phyloP scores from a whole-genome alignment of 805 yeast species.

The Candida xiaguanensis region DNA sequence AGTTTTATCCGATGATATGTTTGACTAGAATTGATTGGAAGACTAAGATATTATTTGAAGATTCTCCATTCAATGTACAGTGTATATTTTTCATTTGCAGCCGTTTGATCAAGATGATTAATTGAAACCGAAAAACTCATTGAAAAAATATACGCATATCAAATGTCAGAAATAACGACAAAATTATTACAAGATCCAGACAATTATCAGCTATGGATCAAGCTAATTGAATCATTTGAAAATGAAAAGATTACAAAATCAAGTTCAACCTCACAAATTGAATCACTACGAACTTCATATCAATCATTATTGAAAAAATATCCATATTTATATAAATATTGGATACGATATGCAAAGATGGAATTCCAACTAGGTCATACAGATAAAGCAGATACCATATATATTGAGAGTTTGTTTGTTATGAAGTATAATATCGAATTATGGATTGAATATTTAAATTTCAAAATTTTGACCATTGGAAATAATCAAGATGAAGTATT shows the following conservation, averaged over 20 bases:
- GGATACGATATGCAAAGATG: conserved; percentile 54
- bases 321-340: conserved; percentile 52
- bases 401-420: conserved; percentile 32
- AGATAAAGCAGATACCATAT: conserved; percentile 32
- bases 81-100: too few relatives aligned
- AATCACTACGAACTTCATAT: conserved; percentile 36
- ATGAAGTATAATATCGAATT: conserved; percentile 44
- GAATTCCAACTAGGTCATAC: conserved; percentile 45
- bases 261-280: conserved; percentile 24
- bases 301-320: conserved; percentile 41
- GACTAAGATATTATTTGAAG: too few relatives aligned
- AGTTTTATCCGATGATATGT: not conserved
- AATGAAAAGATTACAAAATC: conserved; percentile 28
- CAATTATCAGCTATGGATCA: conserved; percentile 34
- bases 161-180: conserved; percentile 25
- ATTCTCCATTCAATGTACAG: too few relatives aligned
- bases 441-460: conserved; percentile 49
- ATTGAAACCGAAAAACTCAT: conserved; percentile 15
- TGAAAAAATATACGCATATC: too few relatives aligned
- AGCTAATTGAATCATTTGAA: conserved; percentile 29
- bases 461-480: conserved; percentile 30
- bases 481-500: conserved; percentile 28
- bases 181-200: conserved; percentile 32
- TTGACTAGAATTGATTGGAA: too few relatives aligned
- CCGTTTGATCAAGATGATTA: too few relatives aligned